These are phyloP conservation scores for Psidium friedrichsthalianum DNA, from an alignment of 345 rosid genomes.

Conservation along the genomic window DNA sequence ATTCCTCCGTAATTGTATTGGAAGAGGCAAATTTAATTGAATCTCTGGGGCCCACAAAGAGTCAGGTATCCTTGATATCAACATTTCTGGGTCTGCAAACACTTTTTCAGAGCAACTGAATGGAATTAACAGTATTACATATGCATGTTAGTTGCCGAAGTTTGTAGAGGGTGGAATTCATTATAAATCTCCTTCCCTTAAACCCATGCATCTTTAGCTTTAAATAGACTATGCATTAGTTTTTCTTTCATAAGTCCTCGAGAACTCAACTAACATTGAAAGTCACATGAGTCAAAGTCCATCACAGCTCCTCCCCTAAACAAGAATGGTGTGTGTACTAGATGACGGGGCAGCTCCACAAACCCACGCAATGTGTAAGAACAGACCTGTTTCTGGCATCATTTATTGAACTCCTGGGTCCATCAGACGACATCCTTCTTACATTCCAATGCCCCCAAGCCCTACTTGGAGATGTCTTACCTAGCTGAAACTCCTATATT, in stretches of 20 bases:
- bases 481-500: background rate
- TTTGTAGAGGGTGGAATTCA: background rate
- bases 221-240: background rate
- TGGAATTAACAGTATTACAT: background rate
- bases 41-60: background rate
- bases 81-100: background rate
- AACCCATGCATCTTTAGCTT: background rate
- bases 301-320: background rate
- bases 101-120: background rate
- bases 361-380: background rate
- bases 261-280: background rate
- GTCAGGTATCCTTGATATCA: background rate
- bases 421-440: background rate
- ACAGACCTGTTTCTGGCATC: background rate
- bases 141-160: background rate
- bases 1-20: background rate
- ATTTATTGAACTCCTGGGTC: background rate
- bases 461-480: background rate
- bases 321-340: background rate
- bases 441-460: background rate
- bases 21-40: background rate
- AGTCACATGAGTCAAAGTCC: background rate
- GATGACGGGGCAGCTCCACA: background rate
- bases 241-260: background rate
- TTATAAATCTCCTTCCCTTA: background rate